A percentile compares a stretch with the other conserved stretches of the same genome.
These are phyloP conservation scores for Acer campestre DNA, from an alignment of 345 rosid genomes.

Conservation along the genomic window DNA sequence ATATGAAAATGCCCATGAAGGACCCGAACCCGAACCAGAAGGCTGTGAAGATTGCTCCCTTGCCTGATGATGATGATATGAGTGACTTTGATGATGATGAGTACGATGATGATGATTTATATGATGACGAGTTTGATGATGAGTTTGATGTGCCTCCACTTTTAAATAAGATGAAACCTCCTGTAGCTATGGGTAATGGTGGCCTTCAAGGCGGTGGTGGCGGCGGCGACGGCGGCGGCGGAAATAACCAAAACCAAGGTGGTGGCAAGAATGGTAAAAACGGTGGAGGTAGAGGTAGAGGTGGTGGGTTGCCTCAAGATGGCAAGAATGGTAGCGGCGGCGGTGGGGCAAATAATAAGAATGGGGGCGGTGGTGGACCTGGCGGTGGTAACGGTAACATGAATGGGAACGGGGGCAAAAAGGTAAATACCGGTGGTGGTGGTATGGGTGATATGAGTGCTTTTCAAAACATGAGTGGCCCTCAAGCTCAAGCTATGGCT, in stretches of 20 bases:
- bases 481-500: conserved; percentile 21
- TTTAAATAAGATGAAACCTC: conserved; percentile 57
- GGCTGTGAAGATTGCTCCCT: conserved; percentile 46
- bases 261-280: conserved; percentile 49
- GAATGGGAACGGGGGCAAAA: conserved; percentile 46
- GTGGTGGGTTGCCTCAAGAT: conserved; percentile 35
- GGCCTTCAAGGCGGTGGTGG: conserved; percentile 41
- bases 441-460: conserved; percentile 33
- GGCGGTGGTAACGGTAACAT: conserved; percentile 50
- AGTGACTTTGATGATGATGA: conserved; percentile 54
- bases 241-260: conserved; percentile 41
- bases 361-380: conserved; percentile 27
- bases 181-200: conserved; percentile 41
- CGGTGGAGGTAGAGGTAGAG: conserved; percentile 38
- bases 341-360: conserved; percentile 11
- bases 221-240: conserved; percentile 41
- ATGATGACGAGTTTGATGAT: conserved; percentile 52
- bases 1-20: conserved; percentile 53
- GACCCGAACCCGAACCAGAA: conserved; percentile 56
- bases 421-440: conserved; percentile 46
- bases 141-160: conserved; percentile 57
- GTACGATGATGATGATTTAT: conserved; percentile 53
- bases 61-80: conserved; percentile 56
- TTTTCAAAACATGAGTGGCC: conserved; percentile 47
- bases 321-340: background rate